phyloP scores from a whole-genome alignment of 257 asterid species.

The Solanum infundibuliforme region DNA sequence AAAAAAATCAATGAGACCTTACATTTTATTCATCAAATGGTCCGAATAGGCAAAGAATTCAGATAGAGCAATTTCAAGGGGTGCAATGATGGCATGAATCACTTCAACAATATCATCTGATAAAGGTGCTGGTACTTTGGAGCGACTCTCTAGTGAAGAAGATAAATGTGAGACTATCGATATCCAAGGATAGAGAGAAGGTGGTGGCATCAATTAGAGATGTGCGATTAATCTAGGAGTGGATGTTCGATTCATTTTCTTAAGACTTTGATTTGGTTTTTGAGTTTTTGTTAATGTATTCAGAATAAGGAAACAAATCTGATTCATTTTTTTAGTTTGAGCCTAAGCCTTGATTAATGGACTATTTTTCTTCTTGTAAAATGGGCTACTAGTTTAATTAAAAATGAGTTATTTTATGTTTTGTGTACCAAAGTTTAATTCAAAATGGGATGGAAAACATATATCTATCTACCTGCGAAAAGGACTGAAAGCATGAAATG shows the following conservation, averaged over 20 bases:
- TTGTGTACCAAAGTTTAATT: neutral
- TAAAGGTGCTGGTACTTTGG: neutral
- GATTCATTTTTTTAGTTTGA: too few species aligned
- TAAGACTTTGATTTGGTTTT: neutral
- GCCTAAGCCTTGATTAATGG: neutral
- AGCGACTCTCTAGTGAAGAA: neutral
- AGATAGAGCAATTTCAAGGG: conserved; percentile 13
- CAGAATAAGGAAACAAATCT: too few species aligned
- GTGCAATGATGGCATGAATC: conserved; percentile 23
- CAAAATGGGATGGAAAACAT: neutral
- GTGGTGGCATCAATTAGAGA: conserved; percentile 19
- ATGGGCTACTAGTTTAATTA: neutral
- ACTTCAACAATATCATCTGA: conserved; percentile 10
- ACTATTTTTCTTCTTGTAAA: neutral
- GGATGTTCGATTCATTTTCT: neutral
- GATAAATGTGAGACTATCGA: neutral
- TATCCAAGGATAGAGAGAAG: neutral
- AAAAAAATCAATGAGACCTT: neutral
- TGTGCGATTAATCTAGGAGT: conserved; percentile 1
- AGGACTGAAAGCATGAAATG: neutral
- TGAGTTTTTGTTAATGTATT: too few species aligned
- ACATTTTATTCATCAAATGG: neutral
- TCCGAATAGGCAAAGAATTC: conserved; percentile 1
- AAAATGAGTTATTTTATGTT: neutral
- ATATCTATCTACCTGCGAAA: neutral